Base-by-base conservation (phyloP, 345 rosid genomes). In the Kandelia obovata region DNA sequence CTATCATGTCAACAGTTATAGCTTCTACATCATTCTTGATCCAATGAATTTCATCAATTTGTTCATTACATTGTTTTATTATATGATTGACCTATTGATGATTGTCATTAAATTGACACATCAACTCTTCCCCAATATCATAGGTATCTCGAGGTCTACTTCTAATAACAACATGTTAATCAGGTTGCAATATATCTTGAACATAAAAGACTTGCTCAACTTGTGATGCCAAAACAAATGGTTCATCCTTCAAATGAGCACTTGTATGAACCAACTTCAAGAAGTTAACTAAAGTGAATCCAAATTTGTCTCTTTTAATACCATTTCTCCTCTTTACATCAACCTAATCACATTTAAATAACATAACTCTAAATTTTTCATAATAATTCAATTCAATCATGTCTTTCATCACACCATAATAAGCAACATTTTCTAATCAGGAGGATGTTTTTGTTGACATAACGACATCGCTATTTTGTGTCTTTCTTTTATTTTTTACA, bases 381-480 rank as follows among this genome's bases (percentile, higher is more conserved):
- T 7, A 35, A 7, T 7, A 35, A 35, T 35, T 35, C 39, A 35
- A 35, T 8, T 35, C 1, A 35, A 35, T 35, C 39, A 35, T 35
- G 1, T 35, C 39, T 0, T 28, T 61, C 25, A 61, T 26, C 1
- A 67, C 55, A 4, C 76, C 66, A 73, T 58, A 73, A 23, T 56
- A 73, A 58, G 60, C 28, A 15, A 30, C 7, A 16, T 20, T 1
- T 16, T 28, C 1, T 19, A 28, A 0, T 23, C 0, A 9, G 23
- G 25, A 21, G 8, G 6, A 19, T 6, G 1, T 5, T 47, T 7
- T 55, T 34, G 6, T 34, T 17, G 23, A 7, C 17, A 71, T 10
- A 32, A 35, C 34, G 20, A 62, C 68, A 16, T 37, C 28, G 21
- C 20, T 52, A 53, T 63, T 71, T 17, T 71, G 68, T 7, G 55